Evolutionary conservation across 805 yeast genomes (phyloP).

Genomic region (Yamadazyma phyllophila): DNA sequence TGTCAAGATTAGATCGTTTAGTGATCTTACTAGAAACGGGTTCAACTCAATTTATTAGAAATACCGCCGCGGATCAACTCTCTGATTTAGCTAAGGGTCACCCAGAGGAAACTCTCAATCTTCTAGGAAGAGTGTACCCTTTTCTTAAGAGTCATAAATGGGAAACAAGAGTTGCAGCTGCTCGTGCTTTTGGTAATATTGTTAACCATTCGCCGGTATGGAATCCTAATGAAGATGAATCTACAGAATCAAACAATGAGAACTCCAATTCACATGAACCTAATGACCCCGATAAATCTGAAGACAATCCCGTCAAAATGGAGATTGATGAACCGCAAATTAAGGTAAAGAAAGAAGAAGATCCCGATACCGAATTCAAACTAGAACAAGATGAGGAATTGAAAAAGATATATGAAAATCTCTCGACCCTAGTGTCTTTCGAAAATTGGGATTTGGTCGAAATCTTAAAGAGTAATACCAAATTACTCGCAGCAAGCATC

Average conservation of each 20-base stretch:
- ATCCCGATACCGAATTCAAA: constrained; percentile 23
- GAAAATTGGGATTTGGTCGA: constrained; percentile 51
- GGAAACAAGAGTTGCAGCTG: constrained; percentile 96
- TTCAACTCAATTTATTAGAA: constrained; percentile 87
- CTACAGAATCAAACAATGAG: constrained; percentile 10
- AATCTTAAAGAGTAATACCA: constrained; percentile 48
- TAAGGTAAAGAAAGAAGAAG: constrained; percentile 17
- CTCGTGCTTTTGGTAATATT: constrained; percentile 91
- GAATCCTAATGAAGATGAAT: constrained; percentile 68
- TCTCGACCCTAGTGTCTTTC: constrained; percentile 44
- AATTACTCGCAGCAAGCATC: constrained; percentile 54
- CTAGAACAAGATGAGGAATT: constrained; percentile 43
- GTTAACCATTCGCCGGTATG: constrained; percentile 73
- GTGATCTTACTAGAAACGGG: constrained; percentile 82
- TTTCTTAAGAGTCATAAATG: constrained; percentile 78
- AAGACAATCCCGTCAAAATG: constrained; percentile 7
- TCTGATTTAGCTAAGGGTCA: constrained; percentile 92
- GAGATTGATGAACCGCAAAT: not conserved
- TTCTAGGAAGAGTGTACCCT: constrained; percentile 88
- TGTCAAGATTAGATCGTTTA: constrained; percentile 56
- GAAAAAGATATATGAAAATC: constrained; percentile 38
- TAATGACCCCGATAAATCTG: constrained; percentile 16
- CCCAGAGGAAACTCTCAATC: constrained; percentile 84
- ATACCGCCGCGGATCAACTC: constrained; percentile 95
- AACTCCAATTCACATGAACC: not conserved